Percentiles rank a stretch among this genome's conserved stretches.
These are phyloP conservation scores for Talaromyces verruculosus DNA, from an alignment of 2,329 filamentous ascomycete species.

Conservation along the genomic window DNA sequence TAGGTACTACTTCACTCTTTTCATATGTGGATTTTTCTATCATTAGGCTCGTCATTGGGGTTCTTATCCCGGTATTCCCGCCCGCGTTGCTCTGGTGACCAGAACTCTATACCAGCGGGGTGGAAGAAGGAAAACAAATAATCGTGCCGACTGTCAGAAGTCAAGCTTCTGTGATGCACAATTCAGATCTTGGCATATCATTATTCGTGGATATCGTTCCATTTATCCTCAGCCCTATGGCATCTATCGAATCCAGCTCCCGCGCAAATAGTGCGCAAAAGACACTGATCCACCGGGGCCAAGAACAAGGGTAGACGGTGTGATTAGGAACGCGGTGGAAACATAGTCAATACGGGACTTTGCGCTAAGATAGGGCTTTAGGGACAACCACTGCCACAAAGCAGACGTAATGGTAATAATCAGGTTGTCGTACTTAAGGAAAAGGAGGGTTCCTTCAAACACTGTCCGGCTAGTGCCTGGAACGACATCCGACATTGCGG, in stretches of 20 bases:
- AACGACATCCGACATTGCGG: slow-evolving; percentile 8
- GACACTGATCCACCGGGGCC: background rate
- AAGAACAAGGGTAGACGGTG: background rate
- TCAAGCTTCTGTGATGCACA: background rate
- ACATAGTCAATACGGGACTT: background rate
- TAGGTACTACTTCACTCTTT: background rate
- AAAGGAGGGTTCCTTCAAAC: background rate
- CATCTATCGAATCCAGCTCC: background rate
- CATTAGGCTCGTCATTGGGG: background rate
- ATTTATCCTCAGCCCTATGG: background rate
- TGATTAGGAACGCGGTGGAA: background rate
- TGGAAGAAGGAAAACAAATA: background rate
- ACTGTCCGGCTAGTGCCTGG: background rate
- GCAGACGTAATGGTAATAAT: slow-evolving; percentile 5
- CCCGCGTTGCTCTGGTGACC: background rate
- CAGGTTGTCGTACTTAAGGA: slow-evolving; percentile 7
- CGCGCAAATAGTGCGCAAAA: background rate
- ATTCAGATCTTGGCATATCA: background rate
- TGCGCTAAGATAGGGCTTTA: background rate
- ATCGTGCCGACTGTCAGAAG: background rate
- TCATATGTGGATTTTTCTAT: background rate
- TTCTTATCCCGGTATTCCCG: background rate
- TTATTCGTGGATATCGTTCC: background rate
- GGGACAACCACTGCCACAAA: slow-evolving; percentile 3
- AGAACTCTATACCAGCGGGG: background rate